phyloP scores from a whole-genome alignment of 139 green algal genomes.

The Limnomonas spitsbergensis region DNA sequence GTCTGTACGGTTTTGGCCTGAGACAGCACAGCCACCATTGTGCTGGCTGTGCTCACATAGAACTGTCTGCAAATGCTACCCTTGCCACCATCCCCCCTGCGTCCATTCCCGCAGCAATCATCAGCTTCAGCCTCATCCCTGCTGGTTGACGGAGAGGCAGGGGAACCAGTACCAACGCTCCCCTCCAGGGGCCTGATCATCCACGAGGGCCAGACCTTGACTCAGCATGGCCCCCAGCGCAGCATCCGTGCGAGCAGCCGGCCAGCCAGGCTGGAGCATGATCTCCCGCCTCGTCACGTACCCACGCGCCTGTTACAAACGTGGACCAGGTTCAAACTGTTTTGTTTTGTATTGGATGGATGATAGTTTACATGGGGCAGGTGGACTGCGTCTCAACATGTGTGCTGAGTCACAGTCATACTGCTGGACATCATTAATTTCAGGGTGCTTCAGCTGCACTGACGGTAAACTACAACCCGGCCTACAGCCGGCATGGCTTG shows the following conservation, averaged over 20 bases:
- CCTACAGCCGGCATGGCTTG: background rate
- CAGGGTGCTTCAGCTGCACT: no score
- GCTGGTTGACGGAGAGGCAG: slow-evolving; percentile 33
- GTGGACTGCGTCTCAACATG: background rate
- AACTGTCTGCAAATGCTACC: no score
- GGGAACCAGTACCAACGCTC: slow-evolving; percentile 77
- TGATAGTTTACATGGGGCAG: no score
- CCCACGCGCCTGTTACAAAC: background rate
- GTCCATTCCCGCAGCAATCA: no score
- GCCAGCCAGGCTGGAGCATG: background rate
- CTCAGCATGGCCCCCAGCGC: slow-evolving; percentile 43
- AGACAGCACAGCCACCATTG: no score
- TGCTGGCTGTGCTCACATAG: no score
- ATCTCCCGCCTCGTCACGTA: background rate
- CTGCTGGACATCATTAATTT: background rate
- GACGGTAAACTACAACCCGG: background rate
- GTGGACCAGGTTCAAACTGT: no score
- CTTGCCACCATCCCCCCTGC: no score
- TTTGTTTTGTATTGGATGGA: no score
- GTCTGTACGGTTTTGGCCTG: no score
- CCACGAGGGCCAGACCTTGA: slow-evolving; percentile 74
- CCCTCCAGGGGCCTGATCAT: slow-evolving; percentile 56
- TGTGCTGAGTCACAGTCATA: background rate
- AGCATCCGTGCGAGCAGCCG: background rate
- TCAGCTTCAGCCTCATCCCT: no score